Evolutionary conservation across 208 protist genomes (phyloP).

Genomic region (Acanthamoeba healyi): DNA sequence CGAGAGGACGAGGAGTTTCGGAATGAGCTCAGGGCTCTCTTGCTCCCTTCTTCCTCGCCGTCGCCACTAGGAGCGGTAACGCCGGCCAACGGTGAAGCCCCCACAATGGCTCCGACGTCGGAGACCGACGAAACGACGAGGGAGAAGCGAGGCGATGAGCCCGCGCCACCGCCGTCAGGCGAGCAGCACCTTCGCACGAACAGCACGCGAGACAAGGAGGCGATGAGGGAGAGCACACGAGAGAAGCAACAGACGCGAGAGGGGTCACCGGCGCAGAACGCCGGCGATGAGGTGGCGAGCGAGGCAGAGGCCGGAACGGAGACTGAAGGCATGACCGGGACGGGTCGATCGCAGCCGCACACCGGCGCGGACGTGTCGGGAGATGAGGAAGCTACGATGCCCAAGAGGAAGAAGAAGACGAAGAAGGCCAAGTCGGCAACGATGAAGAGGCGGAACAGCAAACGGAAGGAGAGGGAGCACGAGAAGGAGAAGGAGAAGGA

Average conservation of each 20-base stretch:
- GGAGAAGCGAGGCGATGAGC: neutral
- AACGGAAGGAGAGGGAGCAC: neutral
- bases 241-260: too few relatives aligned
- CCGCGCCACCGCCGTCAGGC: too few relatives aligned
- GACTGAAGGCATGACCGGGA: neutral
- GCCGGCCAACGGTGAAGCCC: neutral
- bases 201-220: neutral
- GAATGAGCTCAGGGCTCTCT: neutral
- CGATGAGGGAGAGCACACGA: too few relatives aligned
- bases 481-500: neutral
- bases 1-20: constrained; percentile 51
- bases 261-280: too few relatives aligned
- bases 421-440: neutral
- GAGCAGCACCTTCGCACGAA: neutral
- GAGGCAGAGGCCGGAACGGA: neutral
- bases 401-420: neutral
- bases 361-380: neutral
- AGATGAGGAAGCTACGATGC: neutral
- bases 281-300: neutral
- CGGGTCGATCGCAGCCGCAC: neutral
- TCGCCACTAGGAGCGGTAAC: neutral
- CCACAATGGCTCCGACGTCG: neutral
- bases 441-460: neutral
- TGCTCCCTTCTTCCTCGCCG: neutral
- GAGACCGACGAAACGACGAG: neutral